Evolutionary conservation across 371 early-diverging fungal genomes (phyloP).

Genomic region (Mortierella sp.): DNA sequence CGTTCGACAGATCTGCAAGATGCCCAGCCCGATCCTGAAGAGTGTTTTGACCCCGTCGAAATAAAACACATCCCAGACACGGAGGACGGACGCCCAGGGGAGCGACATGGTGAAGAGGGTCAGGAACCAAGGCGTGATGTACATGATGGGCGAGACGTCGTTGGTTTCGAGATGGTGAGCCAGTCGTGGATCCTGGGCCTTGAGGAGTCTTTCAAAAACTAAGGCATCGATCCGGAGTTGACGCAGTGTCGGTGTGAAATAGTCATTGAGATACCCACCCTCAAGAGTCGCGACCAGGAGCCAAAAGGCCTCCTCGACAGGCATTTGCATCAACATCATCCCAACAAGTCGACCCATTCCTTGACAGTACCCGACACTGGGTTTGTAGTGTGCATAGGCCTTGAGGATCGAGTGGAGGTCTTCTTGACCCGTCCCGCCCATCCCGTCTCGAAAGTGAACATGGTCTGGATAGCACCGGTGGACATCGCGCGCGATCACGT

Average conservation of each 20-base stretch:
- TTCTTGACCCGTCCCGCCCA: conserved; percentile 74
- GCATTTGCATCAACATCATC: conserved; percentile 90
- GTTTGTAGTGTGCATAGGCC: conserved; percentile 93
- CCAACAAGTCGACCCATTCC: conserved; percentile 97
- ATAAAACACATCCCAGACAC: conserved; percentile 95
- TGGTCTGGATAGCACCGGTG: conserved; percentile 91
- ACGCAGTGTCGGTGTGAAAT: conserved; percentile 80
- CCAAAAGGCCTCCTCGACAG: conserved; percentile 92
- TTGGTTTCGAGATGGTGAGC: conserved; percentile 81
- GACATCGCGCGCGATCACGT: conserved; percentile 93
- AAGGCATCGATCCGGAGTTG: conserved; percentile 87
- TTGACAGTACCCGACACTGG: conserved; percentile 93
- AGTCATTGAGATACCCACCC: conserved; percentile 76
- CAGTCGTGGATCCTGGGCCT: conserved; percentile 76
- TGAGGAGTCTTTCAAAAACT: conserved; percentile 85
- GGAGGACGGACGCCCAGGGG: conserved; percentile 92
- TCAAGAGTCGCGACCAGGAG: conserved; percentile 84
- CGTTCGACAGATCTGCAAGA: conserved; percentile 73
- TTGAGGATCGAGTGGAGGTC: conserved; percentile 81
- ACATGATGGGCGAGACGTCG: conserved; percentile 89
- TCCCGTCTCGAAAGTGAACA: conserved; percentile 72
- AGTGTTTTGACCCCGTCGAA: conserved; percentile 81
- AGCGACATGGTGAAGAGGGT: conserved; percentile 91
- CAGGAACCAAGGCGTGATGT: conserved; percentile 95
- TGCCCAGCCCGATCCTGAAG: conserved; percentile 88